A percentile compares a stretch with the other conserved stretches of the same genome.
These are phyloP conservation scores for Infundibulicybe gibba DNA, from an alignment of 768 basidiomycete genomes.

Conservation along the genomic window DNA sequence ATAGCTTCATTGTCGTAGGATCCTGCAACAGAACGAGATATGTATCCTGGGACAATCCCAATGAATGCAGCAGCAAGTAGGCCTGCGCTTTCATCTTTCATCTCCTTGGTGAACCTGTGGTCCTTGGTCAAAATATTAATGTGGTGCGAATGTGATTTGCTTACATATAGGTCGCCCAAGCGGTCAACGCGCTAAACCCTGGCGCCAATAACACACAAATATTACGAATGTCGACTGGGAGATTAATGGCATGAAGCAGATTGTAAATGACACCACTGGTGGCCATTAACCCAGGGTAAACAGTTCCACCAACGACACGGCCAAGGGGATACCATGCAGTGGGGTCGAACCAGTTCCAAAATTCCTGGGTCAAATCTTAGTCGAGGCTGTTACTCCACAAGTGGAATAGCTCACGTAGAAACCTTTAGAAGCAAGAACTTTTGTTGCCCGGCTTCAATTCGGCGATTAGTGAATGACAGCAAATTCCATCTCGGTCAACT, in stretches of 20 bases:
- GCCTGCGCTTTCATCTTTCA: conserved; percentile 94
- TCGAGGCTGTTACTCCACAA: too few species aligned
- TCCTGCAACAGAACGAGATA: conserved; percentile 97
- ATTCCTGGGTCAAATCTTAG: conserved; percentile 57
- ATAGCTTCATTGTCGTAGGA: conserved; percentile 99
- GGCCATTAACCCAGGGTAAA: conserved; percentile 98
- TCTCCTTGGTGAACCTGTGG: conserved; percentile 88
- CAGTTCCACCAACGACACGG: conserved; percentile 96
- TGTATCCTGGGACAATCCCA: conserved; percentile 96
- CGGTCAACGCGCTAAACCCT: conserved; percentile 94
- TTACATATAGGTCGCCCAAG: conserved; percentile 94
- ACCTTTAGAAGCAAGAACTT: conserved; percentile 85
- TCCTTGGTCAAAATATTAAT: background rate
- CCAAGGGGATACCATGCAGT: conserved; percentile 99
- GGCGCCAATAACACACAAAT: conserved; percentile 96
- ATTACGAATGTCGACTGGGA: conserved; percentile 97
- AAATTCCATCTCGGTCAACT: conserved; percentile 29
- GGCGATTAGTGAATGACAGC: conserved; percentile 9
- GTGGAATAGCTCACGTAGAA: conserved; percentile 73
- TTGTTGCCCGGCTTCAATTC: conserved; percentile 73
- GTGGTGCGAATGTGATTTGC: conserved; percentile 14
- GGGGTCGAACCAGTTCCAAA: conserved; percentile 99
- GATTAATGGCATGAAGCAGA: conserved; percentile 78
- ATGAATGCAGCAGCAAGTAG: conserved; percentile 98
- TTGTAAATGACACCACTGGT: conserved; percentile 98